Conservation (phyloP, 352 stramenopile genomes). For the Phytophthora syringae region DNA sequence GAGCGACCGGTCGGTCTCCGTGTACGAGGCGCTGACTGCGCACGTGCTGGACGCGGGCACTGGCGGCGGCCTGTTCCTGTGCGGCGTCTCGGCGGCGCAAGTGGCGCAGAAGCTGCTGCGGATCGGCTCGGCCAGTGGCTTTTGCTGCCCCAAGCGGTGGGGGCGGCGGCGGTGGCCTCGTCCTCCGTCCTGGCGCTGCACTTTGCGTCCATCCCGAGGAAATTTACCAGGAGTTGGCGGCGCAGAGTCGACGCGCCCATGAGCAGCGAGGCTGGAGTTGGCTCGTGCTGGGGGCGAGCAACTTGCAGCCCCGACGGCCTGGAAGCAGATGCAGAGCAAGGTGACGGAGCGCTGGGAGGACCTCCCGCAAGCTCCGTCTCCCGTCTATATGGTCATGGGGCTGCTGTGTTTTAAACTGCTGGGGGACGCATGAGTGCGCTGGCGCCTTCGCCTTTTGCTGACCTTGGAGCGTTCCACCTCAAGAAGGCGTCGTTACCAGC, state of each 20-base stretch:
- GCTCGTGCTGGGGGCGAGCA: slow-evolving; percentile 31
- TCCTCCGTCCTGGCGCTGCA: slow-evolving; percentile 56
- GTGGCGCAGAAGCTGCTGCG: slow-evolving; percentile 49
- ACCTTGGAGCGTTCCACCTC: slow-evolving; percentile 82
- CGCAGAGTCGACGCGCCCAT: slow-evolving; percentile 22
- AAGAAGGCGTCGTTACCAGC: slow-evolving; percentile 78
- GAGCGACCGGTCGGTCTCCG: slow-evolving; percentile 44
- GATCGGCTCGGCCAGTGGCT: slow-evolving; percentile 51
- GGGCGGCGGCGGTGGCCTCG: slow-evolving; percentile 47
- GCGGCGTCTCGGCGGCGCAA: slow-evolving; percentile 54
- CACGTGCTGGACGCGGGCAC: slow-evolving; percentile 56
- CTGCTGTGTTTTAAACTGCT: slow-evolving; percentile 81
- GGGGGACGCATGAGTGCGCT: slow-evolving; percentile 73
- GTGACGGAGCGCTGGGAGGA: slow-evolving; percentile 44
- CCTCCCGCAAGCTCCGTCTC: slow-evolving; percentile 54
- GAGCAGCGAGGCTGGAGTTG: slow-evolving; percentile 27
- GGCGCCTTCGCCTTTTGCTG: slow-evolving; percentile 76
- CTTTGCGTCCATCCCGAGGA: slow-evolving; percentile 61
- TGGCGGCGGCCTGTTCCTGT: slow-evolving; percentile 57
- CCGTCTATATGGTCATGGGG: slow-evolving; percentile 76
- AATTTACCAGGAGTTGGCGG: slow-evolving; percentile 40
- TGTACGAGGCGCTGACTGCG: slow-evolving; percentile 49
- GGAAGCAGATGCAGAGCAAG: slow-evolving; percentile 28
- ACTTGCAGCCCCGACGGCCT: slow-evolving; percentile 36
- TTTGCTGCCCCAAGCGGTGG: slow-evolving; percentile 51